Base-by-base conservation (phyloP, 2,329 filamentous ascomycete genomes). In the Dactylellina cionopaga region DNA sequence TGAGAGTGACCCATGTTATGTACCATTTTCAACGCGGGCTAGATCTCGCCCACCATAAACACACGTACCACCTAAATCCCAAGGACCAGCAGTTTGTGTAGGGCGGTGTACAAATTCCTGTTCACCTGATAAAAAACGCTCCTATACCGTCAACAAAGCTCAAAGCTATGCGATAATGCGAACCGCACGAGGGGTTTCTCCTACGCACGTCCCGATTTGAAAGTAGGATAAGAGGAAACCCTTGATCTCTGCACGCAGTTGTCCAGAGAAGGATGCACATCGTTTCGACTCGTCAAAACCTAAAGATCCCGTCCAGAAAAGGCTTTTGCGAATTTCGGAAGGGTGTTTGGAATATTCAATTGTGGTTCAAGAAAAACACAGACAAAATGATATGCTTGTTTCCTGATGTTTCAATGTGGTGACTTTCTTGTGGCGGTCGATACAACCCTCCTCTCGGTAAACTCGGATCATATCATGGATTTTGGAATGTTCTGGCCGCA, bases 181-280 rank as follows among this genome's bases (percentile, higher is more conserved):
- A 7, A 33, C 7, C 24, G n/a, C 7, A 22, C 10, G 7, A 41
- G 52, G 31, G 24, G 11, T n/a, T 29, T 25, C 17, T 31, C n/a
- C 11, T 29, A 60, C 63, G 29, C 13, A 71, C 90, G 81, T 94
- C 90, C 75, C 91, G 86, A 80, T 93, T 93, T 81, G 92, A 87
- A 78, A 92, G 83, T 66, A 91, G 82, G 76, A 93, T 90, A 71
- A 93, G 84, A 24, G 89, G 85, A 80, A 92, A 93, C 4, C 66
- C 66, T 29, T 63, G 44, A 76, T 85, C 83, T 5, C 90, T 90
- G 78, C 93, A 90, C 44, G 89, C 85, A 15, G 90, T 92, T 22
- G 90, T 91, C 68, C 92, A 83, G 41, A 93, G 83, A 47, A 88
- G 89, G 81, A 93, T 92, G 78, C 90, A 93, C 90, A 92, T 92